phyloP scores from a whole-genome alignment of 495 filamentous ascomycete genomes.

The Talaromyces wortmannii region DNA sequence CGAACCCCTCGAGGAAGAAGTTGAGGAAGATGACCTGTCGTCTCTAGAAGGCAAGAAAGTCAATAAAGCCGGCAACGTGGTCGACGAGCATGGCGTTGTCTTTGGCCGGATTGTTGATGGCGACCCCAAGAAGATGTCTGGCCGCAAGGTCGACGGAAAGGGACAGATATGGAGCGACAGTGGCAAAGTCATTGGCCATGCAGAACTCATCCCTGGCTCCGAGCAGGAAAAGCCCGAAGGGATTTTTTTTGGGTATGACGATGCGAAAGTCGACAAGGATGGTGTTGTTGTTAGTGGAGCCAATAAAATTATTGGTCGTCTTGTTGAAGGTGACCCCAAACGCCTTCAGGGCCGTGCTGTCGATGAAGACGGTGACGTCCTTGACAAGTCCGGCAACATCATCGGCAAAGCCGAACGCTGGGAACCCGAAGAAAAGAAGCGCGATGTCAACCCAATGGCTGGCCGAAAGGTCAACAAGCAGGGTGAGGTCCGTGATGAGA shows the following conservation, averaged over 20 bases:
- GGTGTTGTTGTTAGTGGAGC: constrained; percentile 55
- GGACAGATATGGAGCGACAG: constrained; percentile 68
- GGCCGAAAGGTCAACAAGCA: constrained; percentile 69
- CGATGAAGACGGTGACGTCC: constrained; percentile 73
- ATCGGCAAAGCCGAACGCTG: constrained; percentile 70
- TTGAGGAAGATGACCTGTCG: constrained; percentile 14
- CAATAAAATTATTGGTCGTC: constrained; percentile 59
- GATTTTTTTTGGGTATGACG: constrained; percentile 62
- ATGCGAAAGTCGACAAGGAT: constrained; percentile 59
- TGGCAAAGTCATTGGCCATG: constrained; percentile 65
- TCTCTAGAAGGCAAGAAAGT: constrained; percentile 55
- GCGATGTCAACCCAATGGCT: constrained; percentile 54
- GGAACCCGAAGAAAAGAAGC: constrained; percentile 59
- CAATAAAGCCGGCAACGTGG: constrained; percentile 73
- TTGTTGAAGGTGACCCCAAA: constrained; percentile 60
- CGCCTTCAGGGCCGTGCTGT: constrained; percentile 60
- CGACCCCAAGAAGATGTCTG: constrained; percentile 53
- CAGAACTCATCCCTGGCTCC: constrained; percentile 61
- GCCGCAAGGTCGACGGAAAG: constrained; percentile 65
- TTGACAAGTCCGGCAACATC: constrained; percentile 65
- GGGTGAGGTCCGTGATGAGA: constrained; percentile 66
- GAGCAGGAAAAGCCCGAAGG: constrained; percentile 62
- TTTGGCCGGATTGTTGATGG: constrained; percentile 68
- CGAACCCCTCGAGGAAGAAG: constrained; percentile 32
- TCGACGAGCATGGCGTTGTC: constrained; percentile 59